Base-by-base conservation (phyloP, 345 rosid genomes). In the Aethionema arabicum region DNA sequence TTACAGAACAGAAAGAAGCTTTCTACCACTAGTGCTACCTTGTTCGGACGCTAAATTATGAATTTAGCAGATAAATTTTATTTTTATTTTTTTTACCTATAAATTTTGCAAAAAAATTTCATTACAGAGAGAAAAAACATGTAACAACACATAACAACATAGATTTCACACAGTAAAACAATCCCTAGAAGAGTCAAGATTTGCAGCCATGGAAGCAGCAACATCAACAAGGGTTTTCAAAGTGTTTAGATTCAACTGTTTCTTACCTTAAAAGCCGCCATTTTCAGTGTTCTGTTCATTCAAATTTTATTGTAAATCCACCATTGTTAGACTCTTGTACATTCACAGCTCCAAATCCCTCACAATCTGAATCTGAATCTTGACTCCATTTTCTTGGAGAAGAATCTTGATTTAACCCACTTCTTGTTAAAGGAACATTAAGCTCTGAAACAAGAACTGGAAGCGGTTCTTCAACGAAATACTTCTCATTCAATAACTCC, bases 401-500 rank as follows among this genome's bases (percentile, higher is more conserved):
- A 45, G 76, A 82, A 72, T 84, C 92, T 14, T 83, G 91, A 46
- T 87, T 88, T 5, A 74, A 82, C 21, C 67, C 74, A 53, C 75
- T 72, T 66, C 74, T 80, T 32, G 79, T 65, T 15, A 56, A 60
- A 37, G 97, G 97, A 49, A 93, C 87, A 51, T 45, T 77, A 49
- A 93, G 85, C 61, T 82, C 86, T 7, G 86, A 79, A 39, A 73
- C 48, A 14, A 90, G 83, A 47, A 77, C 85, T 0, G 99, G 95
- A 61, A 84, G 80, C 32, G 97, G 99, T 49, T 80, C 88, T 65
- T 84, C 88, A 21, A 32, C 56, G 16, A 90, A 87, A 73, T 84
- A 90, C 70, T 75, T 87, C 21, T 93, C 90, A 40, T 77, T 76
- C 45, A 90, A 76, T 69, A 93, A 59, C 67, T 93, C 97, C 83